A percentile compares a stretch with the other conserved stretches of the same genome.
These are phyloP conservation scores for Golovinomyces cichoracearum DNA, from an alignment of 2,329 filamentous ascomycete genomes.

Conservation along the genomic window DNA sequence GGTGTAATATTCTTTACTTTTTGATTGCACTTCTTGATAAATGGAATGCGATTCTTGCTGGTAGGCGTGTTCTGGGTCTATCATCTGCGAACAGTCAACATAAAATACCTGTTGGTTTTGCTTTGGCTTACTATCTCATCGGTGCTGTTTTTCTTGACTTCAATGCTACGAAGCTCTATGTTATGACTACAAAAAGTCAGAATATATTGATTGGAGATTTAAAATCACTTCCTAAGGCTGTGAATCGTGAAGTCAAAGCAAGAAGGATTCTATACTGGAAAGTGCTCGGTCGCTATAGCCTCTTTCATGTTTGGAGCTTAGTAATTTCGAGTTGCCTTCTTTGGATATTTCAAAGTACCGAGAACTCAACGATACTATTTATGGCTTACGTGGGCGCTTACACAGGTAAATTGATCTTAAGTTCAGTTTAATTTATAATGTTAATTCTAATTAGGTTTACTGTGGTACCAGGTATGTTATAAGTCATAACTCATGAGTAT, in stretches of 20 bases:
- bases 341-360: conserved; percentile 4
- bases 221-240: conserved; percentile 3
- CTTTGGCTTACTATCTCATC: conserved; percentile 5
- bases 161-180: conserved; percentile 4
- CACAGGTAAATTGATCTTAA: conserved; percentile 2
- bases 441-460: conserved; percentile 2
- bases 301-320: conserved; percentile 6
- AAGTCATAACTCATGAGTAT: background rate
- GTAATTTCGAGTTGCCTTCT: conserved; percentile 4
- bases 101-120: conserved; percentile 5
- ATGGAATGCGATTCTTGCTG: conserved; percentile 5
- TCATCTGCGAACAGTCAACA: conserved; percentile 1
- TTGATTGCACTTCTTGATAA: conserved; percentile 6
- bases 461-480: conserved; percentile 3
- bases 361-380: conserved; percentile 4
- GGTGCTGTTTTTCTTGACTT: conserved; percentile 5
- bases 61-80: conserved; percentile 3
- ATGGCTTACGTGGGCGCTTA: conserved; percentile 5
- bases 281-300: conserved; percentile 3
- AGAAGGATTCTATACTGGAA: conserved; percentile 5
- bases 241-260: conserved; percentile 2
- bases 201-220: conserved; percentile 4
- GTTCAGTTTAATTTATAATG: background rate
- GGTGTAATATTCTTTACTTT: conserved; percentile 6
- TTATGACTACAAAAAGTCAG: conserved; percentile 3